These are phyloP conservation scores for Peribolospora kevripleyi DNA, from an alignment of 768 basidiomycete species.

Conservation along the genomic window DNA sequence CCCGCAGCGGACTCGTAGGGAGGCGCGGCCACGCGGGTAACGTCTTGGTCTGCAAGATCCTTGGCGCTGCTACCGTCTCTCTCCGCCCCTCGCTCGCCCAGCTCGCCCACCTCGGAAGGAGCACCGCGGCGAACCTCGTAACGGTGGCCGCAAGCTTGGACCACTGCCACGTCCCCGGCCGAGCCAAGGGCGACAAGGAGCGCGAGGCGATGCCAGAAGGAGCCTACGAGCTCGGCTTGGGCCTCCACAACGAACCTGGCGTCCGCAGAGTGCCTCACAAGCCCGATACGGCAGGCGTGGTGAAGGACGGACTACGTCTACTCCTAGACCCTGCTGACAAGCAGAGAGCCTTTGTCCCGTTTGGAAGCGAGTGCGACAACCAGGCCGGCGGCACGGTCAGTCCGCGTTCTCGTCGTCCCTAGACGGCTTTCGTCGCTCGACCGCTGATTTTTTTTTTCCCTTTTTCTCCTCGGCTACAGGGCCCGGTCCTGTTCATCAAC, in stretches of 20 bases:
- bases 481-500: conserved; percentile 47
- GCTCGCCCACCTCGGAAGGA: conserved; percentile 28
- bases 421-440: no score
- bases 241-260: conserved; percentile 77
- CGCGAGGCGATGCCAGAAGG: conserved; percentile 29
- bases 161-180: conserved; percentile 65
- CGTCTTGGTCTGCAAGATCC: conserved; percentile 68
- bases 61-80: conserved; percentile 60
- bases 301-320: conserved; percentile 43
- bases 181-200: conserved; percentile 17
- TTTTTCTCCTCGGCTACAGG: no score
- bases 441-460: no score
- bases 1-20: conserved; percentile 63
- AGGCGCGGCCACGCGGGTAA: conserved; percentile 62
- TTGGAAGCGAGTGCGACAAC: conserved; percentile 1
- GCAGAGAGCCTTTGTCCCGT: conserved; percentile 31
- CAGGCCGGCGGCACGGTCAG: conserved; percentile 10
- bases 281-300: conserved; percentile 37
- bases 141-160: conserved; percentile 72
- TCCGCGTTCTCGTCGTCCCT: no score
- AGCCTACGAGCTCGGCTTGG: conserved; percentile 61
- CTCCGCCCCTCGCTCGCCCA: conserved; percentile 17
- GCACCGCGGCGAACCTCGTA: conserved; percentile 39
- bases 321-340: conserved; percentile 44
- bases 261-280: conserved; percentile 34